These are phyloP conservation scores for Hagleromyces aurorensis DNA, from an alignment of 805 yeast genomes.

Conservation along the genomic window DNA sequence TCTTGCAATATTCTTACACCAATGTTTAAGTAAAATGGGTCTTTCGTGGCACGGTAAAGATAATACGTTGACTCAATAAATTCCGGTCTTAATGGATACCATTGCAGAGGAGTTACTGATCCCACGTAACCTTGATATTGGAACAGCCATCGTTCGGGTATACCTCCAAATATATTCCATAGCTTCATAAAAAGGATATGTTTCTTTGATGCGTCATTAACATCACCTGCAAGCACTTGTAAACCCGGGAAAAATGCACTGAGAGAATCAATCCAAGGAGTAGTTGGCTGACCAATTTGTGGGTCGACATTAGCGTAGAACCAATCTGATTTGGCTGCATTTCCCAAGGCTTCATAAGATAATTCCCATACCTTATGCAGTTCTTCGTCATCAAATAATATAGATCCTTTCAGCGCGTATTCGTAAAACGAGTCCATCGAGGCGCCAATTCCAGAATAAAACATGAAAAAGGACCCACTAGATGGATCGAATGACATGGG, in stretches of 20 bases:
- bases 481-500: constrained; percentile 72
- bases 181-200: constrained; percentile 62
- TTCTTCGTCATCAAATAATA: constrained; percentile 58
- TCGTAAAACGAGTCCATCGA: constrained; percentile 88
- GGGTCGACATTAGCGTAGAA: constrained; percentile 50
- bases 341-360: constrained; percentile 51
- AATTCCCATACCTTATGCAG: constrained; percentile 48
- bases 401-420: constrained; percentile 69
- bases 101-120: constrained; percentile 51
- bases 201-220: constrained; percentile 52
- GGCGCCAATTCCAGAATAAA: constrained; percentile 78
- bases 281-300: constrained; percentile 39
- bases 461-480: constrained; percentile 46
- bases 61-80: constrained; percentile 84
- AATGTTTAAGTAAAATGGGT: constrained; percentile 71
- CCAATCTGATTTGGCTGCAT: constrained; percentile 46
- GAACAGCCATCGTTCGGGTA: constrained; percentile 84
- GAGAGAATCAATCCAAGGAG: constrained; percentile 77
- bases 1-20: constrained; percentile 60
- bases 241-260: constrained; percentile 88
- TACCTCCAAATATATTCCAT: constrained; percentile 72
- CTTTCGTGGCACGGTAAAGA: constrained; percentile 74
- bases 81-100: constrained; percentile 94
- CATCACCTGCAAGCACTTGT: constrained; percentile 68
- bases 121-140: constrained; percentile 5